A percentile compares a stretch with the other conserved stretches of the same genome.
Evolutionary conservation across 495 filamentous ascomycete genomes (phyloP).

Genomic region (Penicillium soppii): DNA sequence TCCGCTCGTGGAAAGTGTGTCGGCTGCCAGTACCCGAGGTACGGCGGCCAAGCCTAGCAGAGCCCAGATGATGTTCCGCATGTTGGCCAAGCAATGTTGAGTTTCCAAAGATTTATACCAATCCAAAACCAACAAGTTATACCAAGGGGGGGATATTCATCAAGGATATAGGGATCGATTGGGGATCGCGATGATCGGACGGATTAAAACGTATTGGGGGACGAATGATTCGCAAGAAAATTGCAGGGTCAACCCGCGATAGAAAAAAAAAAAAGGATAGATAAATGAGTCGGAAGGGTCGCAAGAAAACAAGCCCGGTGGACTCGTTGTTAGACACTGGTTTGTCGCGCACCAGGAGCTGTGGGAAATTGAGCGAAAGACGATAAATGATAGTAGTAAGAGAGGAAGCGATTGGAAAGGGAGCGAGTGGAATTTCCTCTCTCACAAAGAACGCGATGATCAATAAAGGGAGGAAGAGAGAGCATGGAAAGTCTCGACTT

Average conservation of each 20-base stretch:
- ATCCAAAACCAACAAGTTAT: neutral
- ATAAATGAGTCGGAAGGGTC: slow-evolving; percentile 5
- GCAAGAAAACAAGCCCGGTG: neutral
- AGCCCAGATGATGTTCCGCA: slow-evolving; percentile 30
- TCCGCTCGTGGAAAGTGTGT: slow-evolving; percentile 77
- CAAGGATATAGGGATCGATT: slow-evolving; percentile 5
- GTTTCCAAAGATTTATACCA: neutral
- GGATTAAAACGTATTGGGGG: slow-evolving; percentile 3
- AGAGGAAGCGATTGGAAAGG: slow-evolving; percentile 5
- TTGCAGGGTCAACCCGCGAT: slow-evolving; percentile 33
- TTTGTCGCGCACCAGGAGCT: slow-evolving; percentile 4
- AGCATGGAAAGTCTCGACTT: slow-evolving; percentile 7
- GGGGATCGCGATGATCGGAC: slow-evolving; percentile 2
- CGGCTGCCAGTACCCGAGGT: slow-evolving; percentile 53
- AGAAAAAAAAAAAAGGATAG: neutral
- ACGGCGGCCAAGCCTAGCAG: slow-evolving; percentile 36
- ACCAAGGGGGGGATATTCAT: neutral
- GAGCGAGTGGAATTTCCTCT: slow-evolving; percentile 4
- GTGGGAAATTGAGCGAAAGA: neutral
- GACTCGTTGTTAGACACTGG: neutral
- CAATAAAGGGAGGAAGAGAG: slow-evolving; percentile 4
- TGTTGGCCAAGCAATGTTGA: slow-evolving; percentile 14
- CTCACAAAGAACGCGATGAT: slow-evolving; percentile 5
- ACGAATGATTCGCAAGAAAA: neutral
- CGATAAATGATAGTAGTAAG: neutral